Conservation (phyloP, 2,329 filamentous ascomycete genomes). For the Monilinia laxa region DNA sequence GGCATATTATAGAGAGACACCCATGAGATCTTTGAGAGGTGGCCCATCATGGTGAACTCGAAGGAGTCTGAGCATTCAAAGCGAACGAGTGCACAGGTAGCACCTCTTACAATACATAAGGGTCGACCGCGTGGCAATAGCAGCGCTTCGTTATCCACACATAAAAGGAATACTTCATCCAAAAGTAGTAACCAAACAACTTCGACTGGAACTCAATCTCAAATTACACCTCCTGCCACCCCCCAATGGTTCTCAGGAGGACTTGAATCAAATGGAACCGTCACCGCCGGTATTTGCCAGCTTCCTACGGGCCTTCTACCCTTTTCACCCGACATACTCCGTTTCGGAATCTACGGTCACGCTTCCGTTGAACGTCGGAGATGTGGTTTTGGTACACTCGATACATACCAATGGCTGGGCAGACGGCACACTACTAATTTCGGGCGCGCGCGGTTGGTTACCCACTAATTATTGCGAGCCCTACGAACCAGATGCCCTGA, state of each 20-base stretch:
- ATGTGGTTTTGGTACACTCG: slow-evolving; percentile 91
- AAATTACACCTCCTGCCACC: slow-evolving; percentile 76
- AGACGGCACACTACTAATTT: slow-evolving; percentile 84
- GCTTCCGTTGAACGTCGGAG: slow-evolving; percentile 82
- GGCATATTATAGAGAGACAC: slow-evolving; percentile 1
- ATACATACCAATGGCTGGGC: slow-evolving; percentile 99
- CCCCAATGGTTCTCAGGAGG: slow-evolving; percentile 68
- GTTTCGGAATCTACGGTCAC: slow-evolving; percentile 85
- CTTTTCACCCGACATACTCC: slow-evolving; percentile 77
- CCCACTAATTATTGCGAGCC: slow-evolving; percentile 98
- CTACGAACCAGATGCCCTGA: slow-evolving; percentile 86
- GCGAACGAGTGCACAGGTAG: slow-evolving; percentile 61
- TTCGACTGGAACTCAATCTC: slow-evolving; percentile 41
- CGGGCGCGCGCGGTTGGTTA: slow-evolving; percentile 88
- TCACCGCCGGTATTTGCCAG: slow-evolving; percentile 78
- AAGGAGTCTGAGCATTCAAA: slow-evolving; percentile 35
- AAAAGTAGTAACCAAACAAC: slow-evolving; percentile 33
- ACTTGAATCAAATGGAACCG: slow-evolving; percentile 44
- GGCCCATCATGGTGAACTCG: slow-evolving; percentile 37
- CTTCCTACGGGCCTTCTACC: slow-evolving; percentile 91
- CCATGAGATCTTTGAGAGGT: slow-evolving; percentile 17
- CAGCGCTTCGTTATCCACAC: slow-evolving; percentile 42
- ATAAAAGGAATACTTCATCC: slow-evolving; percentile 47
- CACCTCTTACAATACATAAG: slow-evolving; percentile 57
- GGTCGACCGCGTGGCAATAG: slow-evolving; percentile 40